Conservation (phyloP, 2,329 filamentous ascomycete species). For the Zymoseptoria pseudotritici region DNA sequence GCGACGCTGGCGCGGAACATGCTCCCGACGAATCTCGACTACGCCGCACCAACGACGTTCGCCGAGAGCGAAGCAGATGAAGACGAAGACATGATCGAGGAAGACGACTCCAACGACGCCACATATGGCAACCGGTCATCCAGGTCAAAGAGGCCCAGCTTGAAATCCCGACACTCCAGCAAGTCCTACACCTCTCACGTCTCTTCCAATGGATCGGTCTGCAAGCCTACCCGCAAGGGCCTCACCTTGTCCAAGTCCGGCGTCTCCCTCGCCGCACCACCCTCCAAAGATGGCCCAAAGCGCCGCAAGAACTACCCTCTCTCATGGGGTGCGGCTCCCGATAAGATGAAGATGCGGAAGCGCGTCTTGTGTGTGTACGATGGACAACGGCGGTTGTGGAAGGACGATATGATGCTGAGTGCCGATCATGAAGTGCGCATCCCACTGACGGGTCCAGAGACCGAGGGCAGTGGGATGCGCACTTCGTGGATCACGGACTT, state of each 20-base stretch:
- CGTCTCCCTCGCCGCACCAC: slow-evolving; percentile 49
- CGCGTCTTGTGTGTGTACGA: slow-evolving; percentile 90
- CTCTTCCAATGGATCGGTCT: slow-evolving; percentile 29
- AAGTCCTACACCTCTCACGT: slow-evolving; percentile 39
- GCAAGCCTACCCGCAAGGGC: slow-evolving; percentile 53
- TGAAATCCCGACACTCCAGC: slow-evolving; percentile 41
- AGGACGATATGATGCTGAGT: slow-evolving; percentile 98
- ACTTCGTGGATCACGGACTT: slow-evolving; percentile 90
- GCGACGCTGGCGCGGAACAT: slow-evolving; percentile 53
- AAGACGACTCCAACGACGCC: slow-evolving; percentile 46
- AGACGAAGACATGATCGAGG: slow-evolving; percentile 48
- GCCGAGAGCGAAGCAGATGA: slow-evolving; percentile 53
- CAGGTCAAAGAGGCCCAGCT: slow-evolving; percentile 42
- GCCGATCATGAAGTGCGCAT: slow-evolving; percentile 90
- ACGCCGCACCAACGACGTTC: slow-evolving; percentile 34
- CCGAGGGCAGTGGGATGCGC: slow-evolving; percentile 49
- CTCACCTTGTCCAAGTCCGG: slow-evolving; percentile 73
- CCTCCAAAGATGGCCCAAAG: slow-evolving; percentile 58
- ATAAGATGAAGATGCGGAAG: slow-evolving; percentile 98
- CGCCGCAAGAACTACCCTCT: slow-evolving; percentile 89
- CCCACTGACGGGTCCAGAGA: slow-evolving; percentile 51
- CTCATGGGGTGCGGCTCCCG: slow-evolving; percentile 85
- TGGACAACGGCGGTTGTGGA: slow-evolving; percentile 77
- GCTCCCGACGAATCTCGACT: slow-evolving; percentile 44
- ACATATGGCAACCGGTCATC: slow-evolving; percentile 44